Base-by-base conservation (phyloP, 345 rosid species). In the Populus ilicifolia region DNA sequence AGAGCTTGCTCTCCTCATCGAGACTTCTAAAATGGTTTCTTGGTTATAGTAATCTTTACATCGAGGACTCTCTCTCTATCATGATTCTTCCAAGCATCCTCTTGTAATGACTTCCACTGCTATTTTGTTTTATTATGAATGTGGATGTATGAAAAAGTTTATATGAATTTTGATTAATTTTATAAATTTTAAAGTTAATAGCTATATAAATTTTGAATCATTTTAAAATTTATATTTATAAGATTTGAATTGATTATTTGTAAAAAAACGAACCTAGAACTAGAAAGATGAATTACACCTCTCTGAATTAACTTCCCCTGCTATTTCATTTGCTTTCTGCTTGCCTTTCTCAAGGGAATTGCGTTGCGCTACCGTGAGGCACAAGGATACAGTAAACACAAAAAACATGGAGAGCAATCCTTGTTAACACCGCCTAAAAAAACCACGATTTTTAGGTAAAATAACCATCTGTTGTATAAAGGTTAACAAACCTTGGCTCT, bases 121-220 rank as follows among this genome's bases (percentile, higher is more conserved):
- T 33, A 33, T 33, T 33, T 33, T 4, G 0, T 33, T 4, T 33
- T 33, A 30, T 33, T 33, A 33, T 33, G 4, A 33, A 33, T 33
- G 0, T 33, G 5, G 0, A 3, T 33, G 0, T 33, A 0, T 0
- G 33, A 0, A 3, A 0, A 3, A 30, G 0, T 33, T 33, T 33
- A 0, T 0, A 0, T 33, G 0, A 4, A 33, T 33, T 0, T 33
- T 33, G 0, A 33, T 0, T 33, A 33, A 33, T 33, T 33, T 33
- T 4, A 33, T 33, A 0, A 33, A 33, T 4, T 0, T 0, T 33
- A 4, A 33, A 4, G 0, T 33, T 33, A 33, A 4, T 33, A 0
- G 4, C 4, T 0, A 33, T 33, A 33, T 4, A 33, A 4, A 0
- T 0, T 0, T 4, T 4, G 4, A 33, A 0, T 33, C 0, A 4